Evolutionary conservation across 148 eudicot species (phyloP).

Genomic region (Rhododendron henanense): DNA sequence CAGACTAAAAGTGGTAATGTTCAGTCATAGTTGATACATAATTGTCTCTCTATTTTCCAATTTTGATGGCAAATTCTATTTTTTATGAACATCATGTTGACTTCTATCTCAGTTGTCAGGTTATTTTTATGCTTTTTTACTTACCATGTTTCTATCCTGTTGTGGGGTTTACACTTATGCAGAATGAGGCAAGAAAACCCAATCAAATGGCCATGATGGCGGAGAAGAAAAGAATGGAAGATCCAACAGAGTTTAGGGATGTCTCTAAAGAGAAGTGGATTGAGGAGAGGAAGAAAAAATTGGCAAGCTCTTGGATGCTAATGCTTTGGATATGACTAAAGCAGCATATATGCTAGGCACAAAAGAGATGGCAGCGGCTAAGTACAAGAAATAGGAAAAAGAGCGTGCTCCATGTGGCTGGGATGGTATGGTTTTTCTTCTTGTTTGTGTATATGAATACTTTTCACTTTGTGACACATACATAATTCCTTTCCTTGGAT

Average conservation of each 20-base stretch:
- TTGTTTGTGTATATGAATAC: background rate
- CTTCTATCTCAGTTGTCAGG: background rate
- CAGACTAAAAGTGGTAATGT: conserved; percentile 77
- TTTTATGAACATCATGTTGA: background rate
- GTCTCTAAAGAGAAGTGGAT: conserved; percentile 95
- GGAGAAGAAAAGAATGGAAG: conserved; percentile 36
- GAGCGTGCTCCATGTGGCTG: conserved; percentile 90
- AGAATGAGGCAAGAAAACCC: conserved; percentile 48
- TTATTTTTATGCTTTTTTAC: background rate
- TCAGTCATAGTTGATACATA: background rate
- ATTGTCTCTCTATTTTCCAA: background rate
- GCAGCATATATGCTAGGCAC: conserved; percentile 90
- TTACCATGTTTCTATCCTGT: background rate
- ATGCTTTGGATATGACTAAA: conserved; percentile 86
- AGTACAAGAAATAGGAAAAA: conserved; percentile 96
- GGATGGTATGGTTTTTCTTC: conserved; percentile 65
- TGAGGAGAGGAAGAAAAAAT: conserved; percentile 95
- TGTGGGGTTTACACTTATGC: background rate
- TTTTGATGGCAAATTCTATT: background rate
- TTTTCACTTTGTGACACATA: background rate
- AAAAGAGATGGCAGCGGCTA: conserved; percentile 69
- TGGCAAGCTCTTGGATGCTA: conserved; percentile 78
- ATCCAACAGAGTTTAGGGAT: conserved; percentile 79
- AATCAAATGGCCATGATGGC: conserved; percentile 22
- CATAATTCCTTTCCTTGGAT: background rate